A percentile compares a stretch with the other conserved stretches of the same genome.
Evolutionary conservation across 306 rosid genomes (phyloP).

Genomic region (Fagus crenata): DNA sequence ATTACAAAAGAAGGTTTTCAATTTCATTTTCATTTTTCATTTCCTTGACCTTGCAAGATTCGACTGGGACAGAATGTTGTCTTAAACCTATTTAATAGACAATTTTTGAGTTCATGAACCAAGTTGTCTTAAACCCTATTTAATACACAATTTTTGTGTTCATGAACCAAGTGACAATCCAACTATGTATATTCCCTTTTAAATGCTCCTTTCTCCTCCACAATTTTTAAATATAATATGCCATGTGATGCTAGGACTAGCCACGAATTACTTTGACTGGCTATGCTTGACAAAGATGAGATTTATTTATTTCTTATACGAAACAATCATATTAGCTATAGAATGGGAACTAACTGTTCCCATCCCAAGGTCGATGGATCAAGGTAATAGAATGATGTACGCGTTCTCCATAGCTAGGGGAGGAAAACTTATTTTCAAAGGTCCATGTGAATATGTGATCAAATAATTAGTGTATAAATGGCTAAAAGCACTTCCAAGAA

Average conservation of each 20-base stretch:
- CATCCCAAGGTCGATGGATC: neutral
- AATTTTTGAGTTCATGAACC: constrained; percentile 23
- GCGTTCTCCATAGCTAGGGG: too few relatives aligned
- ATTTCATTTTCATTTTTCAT: neutral
- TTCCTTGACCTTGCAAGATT: neutral
- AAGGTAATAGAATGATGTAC: neutral
- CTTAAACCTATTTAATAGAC: neutral
- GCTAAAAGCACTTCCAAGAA: too few relatives aligned
- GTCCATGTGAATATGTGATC: neutral
- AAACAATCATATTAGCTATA: neutral
- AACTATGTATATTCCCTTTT: neutral
- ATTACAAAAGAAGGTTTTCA: constrained; percentile 18
- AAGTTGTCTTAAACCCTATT: neutral
- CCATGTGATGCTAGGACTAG: neutral
- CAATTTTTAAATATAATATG: neutral
- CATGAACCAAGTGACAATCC: constrained; percentile 24
- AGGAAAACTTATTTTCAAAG: neutral
- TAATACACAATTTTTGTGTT: neutral
- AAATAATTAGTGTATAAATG: too few relatives aligned
- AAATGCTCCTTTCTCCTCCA: neutral
- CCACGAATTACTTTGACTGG: neutral
- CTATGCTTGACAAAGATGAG: neutral
- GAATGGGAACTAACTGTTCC: neutral
- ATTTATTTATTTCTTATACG: neutral
- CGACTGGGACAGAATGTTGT: too few relatives aligned